Base-by-base conservation (phyloP, 352 stramenopile genomes). In the Aphanomyces euteiches region DNA sequence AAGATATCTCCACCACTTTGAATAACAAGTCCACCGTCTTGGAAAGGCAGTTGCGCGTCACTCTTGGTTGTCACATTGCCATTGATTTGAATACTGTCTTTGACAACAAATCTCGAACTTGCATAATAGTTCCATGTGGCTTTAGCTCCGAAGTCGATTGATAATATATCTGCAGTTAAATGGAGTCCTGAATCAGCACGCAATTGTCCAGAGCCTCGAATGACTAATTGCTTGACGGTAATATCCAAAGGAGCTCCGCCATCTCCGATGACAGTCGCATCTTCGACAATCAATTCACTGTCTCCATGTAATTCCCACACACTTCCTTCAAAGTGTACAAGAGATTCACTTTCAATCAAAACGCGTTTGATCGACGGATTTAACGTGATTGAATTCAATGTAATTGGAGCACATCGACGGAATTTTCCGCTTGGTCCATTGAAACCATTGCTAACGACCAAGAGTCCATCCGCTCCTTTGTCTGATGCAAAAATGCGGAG, bases 1-100 rank as follows among this genome's bases (percentile, higher is more conserved):
- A 81, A 79, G 36, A 90, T 69, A 59, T 90, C 79, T 2, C 75
- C 75, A 5, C 75, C 74, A 71, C 85, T 90, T n/a, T 84, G 3
- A 41, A 61, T 37, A 37, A 61, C 13, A 61, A 61, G 28, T 28
- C 28, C 28, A 28, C 28, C 28, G 28, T 28, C 28, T 28, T 28
- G 28, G 28, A 28, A 0, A 28, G 2, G 28, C 2, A 28, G 28
- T 28, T 28, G 28, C 28, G 28, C 28, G 28, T 28, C 28, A 28
- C n/a, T 21, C 8, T 58, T 69, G 36, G 36, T 70, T 21, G 64
- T 63, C 21, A 70, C 48, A 36, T 70, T 70, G 12, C 64, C 64
- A 43, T 61, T 56, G 41, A 67, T 67, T 19, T 67, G 59, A 36
- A 67, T 38, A 8, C 59, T 40, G 41, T 67, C 59, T 7, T 41